These are phyloP conservation scores for Handroanthus guayacan DNA, from an alignment of 257 asterid species.

Conservation along the genomic window DNA sequence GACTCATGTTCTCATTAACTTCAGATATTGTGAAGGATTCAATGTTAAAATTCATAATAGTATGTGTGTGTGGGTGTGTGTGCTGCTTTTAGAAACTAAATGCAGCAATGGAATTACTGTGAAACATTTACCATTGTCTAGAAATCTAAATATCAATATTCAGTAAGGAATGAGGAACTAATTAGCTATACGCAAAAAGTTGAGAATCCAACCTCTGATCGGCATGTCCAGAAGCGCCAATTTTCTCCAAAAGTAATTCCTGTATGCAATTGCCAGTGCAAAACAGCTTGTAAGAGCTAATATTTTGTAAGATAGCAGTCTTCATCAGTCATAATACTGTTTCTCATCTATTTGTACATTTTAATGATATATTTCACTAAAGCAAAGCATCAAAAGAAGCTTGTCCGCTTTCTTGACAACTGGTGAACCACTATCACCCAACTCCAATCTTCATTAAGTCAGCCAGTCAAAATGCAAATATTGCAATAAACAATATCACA, in stretches of 20 bases:
- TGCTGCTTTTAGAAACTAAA: constrained; percentile 15
- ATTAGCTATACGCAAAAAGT: constrained; percentile 2
- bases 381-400: background rate
- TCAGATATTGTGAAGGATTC: constrained; percentile 29
- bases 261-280: constrained; percentile 47
- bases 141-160: no score
- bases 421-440: background rate
- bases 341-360: background rate
- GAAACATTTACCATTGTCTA: background rate
- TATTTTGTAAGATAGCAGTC: background rate
- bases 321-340: background rate
- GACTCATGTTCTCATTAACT: constrained; percentile 18
- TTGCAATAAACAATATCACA: background rate
- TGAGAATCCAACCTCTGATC: constrained; percentile 61
- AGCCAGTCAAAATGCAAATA: background rate
- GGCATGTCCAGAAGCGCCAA: constrained; percentile 56
- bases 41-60: background rate
- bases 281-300: constrained; percentile 13
- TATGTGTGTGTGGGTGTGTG: background rate
- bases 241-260: constrained; percentile 76
- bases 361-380: background rate
- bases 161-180: background rate
- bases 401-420: background rate
- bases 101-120: constrained; percentile 18
- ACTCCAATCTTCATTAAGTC: background rate